Evolutionary conservation across 2,329 filamentous ascomycete species (phyloP).

Genomic region (Aspergillus sp.): DNA sequence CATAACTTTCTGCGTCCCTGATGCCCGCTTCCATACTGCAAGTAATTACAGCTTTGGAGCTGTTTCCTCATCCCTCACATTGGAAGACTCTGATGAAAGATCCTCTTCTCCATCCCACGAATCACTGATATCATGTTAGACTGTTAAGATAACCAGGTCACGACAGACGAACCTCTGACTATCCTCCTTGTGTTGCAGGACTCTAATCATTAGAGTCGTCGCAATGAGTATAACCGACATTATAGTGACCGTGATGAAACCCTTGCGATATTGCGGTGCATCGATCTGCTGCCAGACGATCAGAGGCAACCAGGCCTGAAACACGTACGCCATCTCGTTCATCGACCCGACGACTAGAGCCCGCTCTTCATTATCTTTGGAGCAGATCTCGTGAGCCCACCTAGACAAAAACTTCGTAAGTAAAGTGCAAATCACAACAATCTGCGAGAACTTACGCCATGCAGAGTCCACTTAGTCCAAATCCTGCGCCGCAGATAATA

Average conservation of each 20-base stretch:
- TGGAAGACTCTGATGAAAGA: too few species aligned
- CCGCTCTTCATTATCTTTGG: conserved; percentile 61
- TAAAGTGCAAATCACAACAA: neutral
- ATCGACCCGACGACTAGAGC: conserved; percentile 64
- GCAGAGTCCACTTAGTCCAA: conserved; percentile 48
- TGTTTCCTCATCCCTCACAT: too few species aligned
- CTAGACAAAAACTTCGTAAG: conserved; percentile 15
- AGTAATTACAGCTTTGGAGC: too few species aligned
- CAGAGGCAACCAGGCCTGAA: conserved; percentile 68
- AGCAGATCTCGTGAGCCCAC: conserved; percentile 56
- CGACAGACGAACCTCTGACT: neutral
- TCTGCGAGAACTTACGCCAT: conserved; percentile 43
- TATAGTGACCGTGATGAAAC: conserved; percentile 55
- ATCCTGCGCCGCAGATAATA: conserved; percentile 50
- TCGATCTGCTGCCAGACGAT: conserved; percentile 65
- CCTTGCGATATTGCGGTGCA: conserved; percentile 58
- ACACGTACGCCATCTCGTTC: conserved; percentile 68
- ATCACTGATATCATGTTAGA: neutral
- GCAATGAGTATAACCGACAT: conserved; percentile 51
- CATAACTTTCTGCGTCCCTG: too few species aligned
- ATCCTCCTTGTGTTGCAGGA: conserved; percentile 9
- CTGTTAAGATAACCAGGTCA: neutral
- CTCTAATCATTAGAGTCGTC: conserved; percentile 33
- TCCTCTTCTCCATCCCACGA: neutral
- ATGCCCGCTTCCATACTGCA: too few species aligned